phyloP scores from a whole-genome alignment of 805 yeast genomes.

The Candida hungchunana region DNA sequence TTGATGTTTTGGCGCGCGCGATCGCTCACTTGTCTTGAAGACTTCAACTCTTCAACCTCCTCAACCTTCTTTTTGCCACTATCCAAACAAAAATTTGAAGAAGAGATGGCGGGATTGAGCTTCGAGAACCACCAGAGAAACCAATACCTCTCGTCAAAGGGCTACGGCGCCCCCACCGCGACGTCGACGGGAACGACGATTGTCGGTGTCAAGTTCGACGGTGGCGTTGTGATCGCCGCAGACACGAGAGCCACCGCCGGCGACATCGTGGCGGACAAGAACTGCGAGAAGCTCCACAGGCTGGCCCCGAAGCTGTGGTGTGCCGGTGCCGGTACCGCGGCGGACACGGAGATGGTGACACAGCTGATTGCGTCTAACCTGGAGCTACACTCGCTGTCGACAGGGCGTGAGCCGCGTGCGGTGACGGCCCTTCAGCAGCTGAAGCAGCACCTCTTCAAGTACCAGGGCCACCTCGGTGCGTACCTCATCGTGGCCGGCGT shows the following conservation, averaged over 20 bases:
- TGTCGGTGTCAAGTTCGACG: conserved; percentile 90
- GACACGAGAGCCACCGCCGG: conserved; percentile 99
- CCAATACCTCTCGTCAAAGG: conserved; percentile 62
- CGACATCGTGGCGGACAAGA: conserved; percentile 94
- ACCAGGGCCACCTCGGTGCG: conserved; percentile 97
- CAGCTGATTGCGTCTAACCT: conserved; percentile 86
- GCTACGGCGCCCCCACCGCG: conserved; percentile 76
- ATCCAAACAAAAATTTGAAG: too few species aligned
- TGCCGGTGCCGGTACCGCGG: conserved; percentile 99
- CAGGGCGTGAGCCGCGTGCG: conserved; percentile 86
- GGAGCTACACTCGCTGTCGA: conserved; percentile 82
- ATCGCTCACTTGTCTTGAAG: too few species aligned
- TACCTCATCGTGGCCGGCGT: conserved; percentile 97
- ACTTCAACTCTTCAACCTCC: too few species aligned
- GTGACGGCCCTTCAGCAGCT: conserved; percentile 88
- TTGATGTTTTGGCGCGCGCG: too few species aligned
- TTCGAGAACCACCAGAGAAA: conserved; percentile 95
- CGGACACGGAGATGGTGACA: conserved; percentile 97
- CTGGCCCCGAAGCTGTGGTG: conserved; percentile 94
- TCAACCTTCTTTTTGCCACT: too few species aligned
- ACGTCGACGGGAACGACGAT: conserved; percentile 99
- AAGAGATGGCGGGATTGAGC: conserved; percentile 91
- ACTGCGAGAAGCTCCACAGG: conserved; percentile 92
- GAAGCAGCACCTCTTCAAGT: conserved; percentile 93
- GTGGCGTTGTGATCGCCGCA: conserved; percentile 97